phyloP scores from a whole-genome alignment of 176 grass and related monocot genomes.

The Zoysia pacifica region DNA sequence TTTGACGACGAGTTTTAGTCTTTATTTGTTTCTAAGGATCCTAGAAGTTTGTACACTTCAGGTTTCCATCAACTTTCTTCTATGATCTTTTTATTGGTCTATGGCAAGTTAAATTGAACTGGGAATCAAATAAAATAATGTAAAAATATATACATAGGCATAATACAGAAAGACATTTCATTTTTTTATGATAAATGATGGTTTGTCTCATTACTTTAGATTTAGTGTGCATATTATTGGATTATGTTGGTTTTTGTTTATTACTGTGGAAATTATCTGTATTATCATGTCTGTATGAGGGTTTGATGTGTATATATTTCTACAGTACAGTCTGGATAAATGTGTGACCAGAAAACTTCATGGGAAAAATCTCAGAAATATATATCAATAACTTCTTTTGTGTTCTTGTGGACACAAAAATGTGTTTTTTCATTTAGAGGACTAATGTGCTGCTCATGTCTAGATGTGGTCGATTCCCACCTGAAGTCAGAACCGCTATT shows the following conservation, averaged over 20 bases:
- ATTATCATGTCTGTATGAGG: not conserved
- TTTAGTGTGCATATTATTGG: not conserved
- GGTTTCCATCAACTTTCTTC: too few relatives aligned
- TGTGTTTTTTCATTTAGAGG: too few relatives aligned
- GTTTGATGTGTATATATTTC: slow-evolving; percentile 5
- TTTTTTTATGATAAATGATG: not conserved
- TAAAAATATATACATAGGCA: not conserved
- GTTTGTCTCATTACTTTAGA: slow-evolving; percentile 4
- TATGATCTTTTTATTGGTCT: not conserved
- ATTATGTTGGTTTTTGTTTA: not conserved
- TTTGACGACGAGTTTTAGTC: slow-evolving; percentile 12
- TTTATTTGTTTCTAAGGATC: not conserved
- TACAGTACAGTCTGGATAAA: not conserved
- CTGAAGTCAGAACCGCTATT: slow-evolving; percentile 93
- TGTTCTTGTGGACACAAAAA: too few relatives aligned
- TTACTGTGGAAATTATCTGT: slow-evolving; percentile 3
- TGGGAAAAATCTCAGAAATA: slow-evolving; percentile 10
- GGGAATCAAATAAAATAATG: not conserved
- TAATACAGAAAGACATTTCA: not conserved
- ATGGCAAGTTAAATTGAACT: not conserved
- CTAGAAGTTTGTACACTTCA: not conserved
- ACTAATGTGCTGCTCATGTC: not conserved
- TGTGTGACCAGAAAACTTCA: slow-evolving; percentile 3
- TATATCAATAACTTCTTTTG: not conserved
- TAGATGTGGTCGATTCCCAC: slow-evolving; percentile 94